Evolutionary conservation across 495 filamentous ascomycete species (phyloP).

Genomic region (Trichoderma reesei): DNA sequence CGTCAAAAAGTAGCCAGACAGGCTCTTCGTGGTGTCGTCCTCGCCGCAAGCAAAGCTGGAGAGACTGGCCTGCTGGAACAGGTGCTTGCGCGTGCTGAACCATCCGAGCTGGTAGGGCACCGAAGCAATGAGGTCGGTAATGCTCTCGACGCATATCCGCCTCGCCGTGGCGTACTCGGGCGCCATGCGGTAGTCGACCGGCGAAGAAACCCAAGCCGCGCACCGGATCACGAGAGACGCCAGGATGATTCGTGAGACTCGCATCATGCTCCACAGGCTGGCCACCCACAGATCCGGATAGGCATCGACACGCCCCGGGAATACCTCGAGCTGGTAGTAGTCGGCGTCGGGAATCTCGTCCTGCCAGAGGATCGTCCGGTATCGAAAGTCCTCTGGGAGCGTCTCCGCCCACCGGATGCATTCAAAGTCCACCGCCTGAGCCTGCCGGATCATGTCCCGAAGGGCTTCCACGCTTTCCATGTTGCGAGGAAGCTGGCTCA

Average conservation of each 20-base stretch:
- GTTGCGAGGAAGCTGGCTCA: slow-evolving; percentile 25
- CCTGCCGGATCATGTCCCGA: slow-evolving; percentile 29
- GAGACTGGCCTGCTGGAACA: slow-evolving; percentile 15
- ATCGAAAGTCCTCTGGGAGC: slow-evolving; percentile 30
- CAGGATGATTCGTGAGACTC: slow-evolving; percentile 36
- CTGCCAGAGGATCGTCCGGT: slow-evolving; percentile 37
- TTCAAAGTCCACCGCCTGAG: slow-evolving; percentile 33
- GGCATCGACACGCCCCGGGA: slow-evolving; percentile 41
- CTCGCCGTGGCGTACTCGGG: slow-evolving; percentile 39
- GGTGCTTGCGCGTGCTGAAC: slow-evolving; percentile 21
- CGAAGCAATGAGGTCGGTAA: slow-evolving; percentile 40
- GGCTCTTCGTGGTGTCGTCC: slow-evolving; percentile 27
- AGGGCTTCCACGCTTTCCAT: slow-evolving; percentile 32
- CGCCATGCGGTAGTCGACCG: slow-evolving; percentile 43
- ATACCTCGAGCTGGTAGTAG: slow-evolving; percentile 34
- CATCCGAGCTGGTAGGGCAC: slow-evolving; percentile 45
- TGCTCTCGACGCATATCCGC: slow-evolving; percentile 29
- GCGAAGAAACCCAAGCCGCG: slow-evolving; percentile 40
- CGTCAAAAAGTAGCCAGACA: slow-evolving; percentile 39
- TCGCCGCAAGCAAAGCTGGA: slow-evolving; percentile 29
- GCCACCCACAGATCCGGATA: slow-evolving; percentile 43
- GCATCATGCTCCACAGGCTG: slow-evolving; percentile 36
- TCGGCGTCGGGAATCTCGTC: slow-evolving; percentile 28
- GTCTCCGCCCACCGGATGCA: slow-evolving; percentile 32
- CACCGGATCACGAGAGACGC: slow-evolving; percentile 37